These are phyloP conservation scores for Mycena vulgaris DNA, from an alignment of 768 basidiomycete genomes.

Conservation along the genomic window DNA sequence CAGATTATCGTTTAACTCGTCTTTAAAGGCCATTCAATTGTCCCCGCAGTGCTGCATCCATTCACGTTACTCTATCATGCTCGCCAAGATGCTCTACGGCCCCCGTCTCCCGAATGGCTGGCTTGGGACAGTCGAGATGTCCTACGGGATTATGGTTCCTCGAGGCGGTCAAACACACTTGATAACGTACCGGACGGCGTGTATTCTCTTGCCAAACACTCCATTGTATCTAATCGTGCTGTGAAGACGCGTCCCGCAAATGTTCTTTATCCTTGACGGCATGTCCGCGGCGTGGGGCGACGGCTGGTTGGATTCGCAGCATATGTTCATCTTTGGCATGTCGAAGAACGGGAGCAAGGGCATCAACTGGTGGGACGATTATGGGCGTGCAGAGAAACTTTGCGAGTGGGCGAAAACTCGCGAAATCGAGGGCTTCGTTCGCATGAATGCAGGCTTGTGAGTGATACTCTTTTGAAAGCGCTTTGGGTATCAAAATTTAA, in stretches of 20 bases:
- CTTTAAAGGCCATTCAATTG: conserved; percentile 42
- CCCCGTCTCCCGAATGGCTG: conserved; percentile 45
- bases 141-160: conserved; percentile 41
- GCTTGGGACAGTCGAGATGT: conserved; percentile 47
- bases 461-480: conserved; percentile 3
- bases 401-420: conserved; percentile 39
- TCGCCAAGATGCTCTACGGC: conserved; percentile 34
- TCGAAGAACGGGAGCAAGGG: conserved; percentile 34
- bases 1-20: conserved; percentile 2
- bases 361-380: conserved; percentile 42
- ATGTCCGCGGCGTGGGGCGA: conserved; percentile 39
- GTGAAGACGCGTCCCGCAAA: too few species aligned
- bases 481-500: neutral
- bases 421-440: conserved; percentile 44
- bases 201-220: too few species aligned
- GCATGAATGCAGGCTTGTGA: conserved; percentile 47
- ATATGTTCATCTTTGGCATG: conserved; percentile 42
- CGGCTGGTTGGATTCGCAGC: conserved; percentile 45
- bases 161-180: conserved; percentile 36
- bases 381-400: conserved; percentile 38
- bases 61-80: conserved; percentile 45
- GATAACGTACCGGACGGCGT: conserved; percentile 39
- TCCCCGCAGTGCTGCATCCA: conserved; percentile 36
- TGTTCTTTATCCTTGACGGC: too few species aligned
- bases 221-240: too few species aligned